Evolutionary conservation across 202 grass and related monocot species (phyloP).

Genomic region (Setaria viridis): DNA sequence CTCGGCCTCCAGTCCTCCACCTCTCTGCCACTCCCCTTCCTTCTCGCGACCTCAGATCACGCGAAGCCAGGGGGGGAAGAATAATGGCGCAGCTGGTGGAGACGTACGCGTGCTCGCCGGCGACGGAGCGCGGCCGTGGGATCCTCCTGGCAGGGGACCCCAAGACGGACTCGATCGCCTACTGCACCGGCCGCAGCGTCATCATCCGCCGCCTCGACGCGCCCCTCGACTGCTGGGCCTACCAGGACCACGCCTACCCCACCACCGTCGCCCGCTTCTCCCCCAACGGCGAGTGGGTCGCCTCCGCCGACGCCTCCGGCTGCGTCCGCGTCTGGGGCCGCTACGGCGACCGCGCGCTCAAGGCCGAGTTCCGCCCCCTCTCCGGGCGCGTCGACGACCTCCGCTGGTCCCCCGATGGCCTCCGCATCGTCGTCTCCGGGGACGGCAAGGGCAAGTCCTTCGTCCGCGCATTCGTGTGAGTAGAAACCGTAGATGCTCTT

Average conservation of each 20-base stretch:
- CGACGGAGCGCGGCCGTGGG: constrained; percentile 93
- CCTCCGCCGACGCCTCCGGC: constrained; percentile 83
- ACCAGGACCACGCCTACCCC: constrained; percentile 89
- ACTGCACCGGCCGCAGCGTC: constrained; percentile 84
- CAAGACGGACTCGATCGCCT: constrained; percentile 74
- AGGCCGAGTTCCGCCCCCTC: constrained; percentile 90
- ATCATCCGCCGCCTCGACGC: constrained; percentile 81
- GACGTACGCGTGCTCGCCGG: constrained; percentile 92
- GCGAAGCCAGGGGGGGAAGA: not conserved
- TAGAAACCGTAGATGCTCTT: not conserved
- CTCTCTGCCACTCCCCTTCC: not conserved
- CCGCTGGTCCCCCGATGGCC: constrained; percentile 91
- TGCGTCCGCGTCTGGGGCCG: constrained; percentile 85
- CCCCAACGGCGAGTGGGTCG: constrained; percentile 97
- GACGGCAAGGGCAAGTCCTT: constrained; percentile 92
- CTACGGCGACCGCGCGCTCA: constrained; percentile 84
- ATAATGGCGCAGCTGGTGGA: constrained; percentile 82
- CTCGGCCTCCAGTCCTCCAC: not conserved
- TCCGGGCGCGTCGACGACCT: constrained; percentile 90
- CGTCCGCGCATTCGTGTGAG: constrained; percentile 92
- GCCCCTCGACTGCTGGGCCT: constrained; percentile 71
- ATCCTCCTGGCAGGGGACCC: constrained; percentile 83
- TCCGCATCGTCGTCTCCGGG: constrained; percentile 88
- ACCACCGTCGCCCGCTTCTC: constrained; percentile 89
- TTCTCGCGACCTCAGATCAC: constrained; percentile 47